Conservation (phyloP, 331 rosid species). For the Pyrus hybrid region DNA sequence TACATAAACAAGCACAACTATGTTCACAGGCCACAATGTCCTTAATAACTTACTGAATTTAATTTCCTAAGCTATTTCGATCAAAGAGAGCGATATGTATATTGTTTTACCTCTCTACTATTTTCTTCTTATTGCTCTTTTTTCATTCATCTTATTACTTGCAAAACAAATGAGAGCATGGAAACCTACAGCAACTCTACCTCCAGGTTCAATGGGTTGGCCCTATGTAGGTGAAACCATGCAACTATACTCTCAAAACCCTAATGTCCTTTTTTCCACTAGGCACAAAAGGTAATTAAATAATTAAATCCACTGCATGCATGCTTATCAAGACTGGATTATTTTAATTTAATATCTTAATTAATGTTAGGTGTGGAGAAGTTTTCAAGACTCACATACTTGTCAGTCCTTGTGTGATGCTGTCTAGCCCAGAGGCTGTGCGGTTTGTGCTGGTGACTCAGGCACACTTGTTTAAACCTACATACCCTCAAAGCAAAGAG, state of each 20-base stretch:
- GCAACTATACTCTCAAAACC: slow-evolving; percentile 24
- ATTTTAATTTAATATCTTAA: not conserved
- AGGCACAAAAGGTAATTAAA: slow-evolving; percentile 10
- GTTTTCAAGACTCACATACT: slow-evolving; percentile 26
- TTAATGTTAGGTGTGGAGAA: slow-evolving; percentile 13
- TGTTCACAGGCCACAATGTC: not conserved
- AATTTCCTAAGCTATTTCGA: not conserved
- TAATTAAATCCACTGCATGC: not conserved
- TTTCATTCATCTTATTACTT: not conserved
- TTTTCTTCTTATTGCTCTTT: not conserved
- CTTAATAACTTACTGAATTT: not conserved
- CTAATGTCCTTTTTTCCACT: slow-evolving; percentile 9
- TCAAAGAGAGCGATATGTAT: not conserved
- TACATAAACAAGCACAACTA: not conserved
- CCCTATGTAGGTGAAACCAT: slow-evolving; percentile 28
- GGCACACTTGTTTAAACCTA: slow-evolving; percentile 25
- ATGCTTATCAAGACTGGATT: not conserved
- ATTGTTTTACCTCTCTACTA: not conserved
- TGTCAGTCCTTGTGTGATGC: slow-evolving; percentile 23
- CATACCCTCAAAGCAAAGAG: slow-evolving; percentile 29
- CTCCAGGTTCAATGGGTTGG: slow-evolving; percentile 30
- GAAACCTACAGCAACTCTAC: not conserved
- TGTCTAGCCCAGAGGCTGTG: slow-evolving; percentile 23
- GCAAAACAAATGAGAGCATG: not conserved
- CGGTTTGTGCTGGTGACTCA: slow-evolving; percentile 24